Evolutionary conservation across 306 rosid species (phyloP).

Genomic region (Glycine soja): DNA sequence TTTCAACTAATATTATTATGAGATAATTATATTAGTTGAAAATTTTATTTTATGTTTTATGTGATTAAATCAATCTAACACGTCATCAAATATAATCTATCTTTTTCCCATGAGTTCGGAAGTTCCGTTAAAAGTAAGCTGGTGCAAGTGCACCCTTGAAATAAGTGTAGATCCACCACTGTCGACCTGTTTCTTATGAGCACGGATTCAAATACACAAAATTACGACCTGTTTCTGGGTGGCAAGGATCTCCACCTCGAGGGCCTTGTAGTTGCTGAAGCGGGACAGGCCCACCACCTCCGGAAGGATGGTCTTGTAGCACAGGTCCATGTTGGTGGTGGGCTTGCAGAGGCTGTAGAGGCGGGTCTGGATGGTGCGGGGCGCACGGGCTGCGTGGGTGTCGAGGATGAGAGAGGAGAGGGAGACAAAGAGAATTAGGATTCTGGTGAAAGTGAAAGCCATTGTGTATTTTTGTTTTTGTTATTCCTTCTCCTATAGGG

Average conservation of each 20-base stretch:
- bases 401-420: background rate
- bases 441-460: conserved; percentile 13
- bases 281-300: rapidly evolving
- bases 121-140: no score
- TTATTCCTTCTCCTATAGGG: background rate
- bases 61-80: no score
- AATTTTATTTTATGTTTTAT: no score
- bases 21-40: no score
- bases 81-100: no score
- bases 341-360: background rate
- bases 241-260: background rate
- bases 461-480: background rate
- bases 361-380: background rate
- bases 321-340: background rate
- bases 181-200: no score
- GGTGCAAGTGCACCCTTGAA: no score
- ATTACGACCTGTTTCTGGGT: no score
- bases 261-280: conserved; percentile 24
- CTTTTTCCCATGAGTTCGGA: no score
- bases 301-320: conserved; percentile 25
- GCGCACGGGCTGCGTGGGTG: background rate
- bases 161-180: no score
- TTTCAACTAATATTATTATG: no score
- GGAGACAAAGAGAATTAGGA: conserved; percentile 11
- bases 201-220: no score